Evolutionary conservation across 306 rosid genomes (phyloP), one percentile per base, ranked within the genome.

Genomic region (Abrus precatorius): DNA sequence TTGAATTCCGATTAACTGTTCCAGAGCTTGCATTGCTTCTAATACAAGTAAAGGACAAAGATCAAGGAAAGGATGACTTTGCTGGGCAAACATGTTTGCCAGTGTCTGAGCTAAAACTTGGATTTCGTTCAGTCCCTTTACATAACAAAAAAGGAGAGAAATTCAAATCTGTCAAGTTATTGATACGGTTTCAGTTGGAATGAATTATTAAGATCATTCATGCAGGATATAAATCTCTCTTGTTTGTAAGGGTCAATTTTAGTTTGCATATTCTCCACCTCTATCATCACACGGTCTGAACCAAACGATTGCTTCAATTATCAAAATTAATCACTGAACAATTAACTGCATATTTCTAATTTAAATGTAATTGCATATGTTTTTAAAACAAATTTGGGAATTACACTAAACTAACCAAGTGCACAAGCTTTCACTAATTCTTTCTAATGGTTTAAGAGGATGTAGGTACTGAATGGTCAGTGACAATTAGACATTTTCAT

Each of bases 21-120:
- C 99, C 98, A 0, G 97, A 95, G 85, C 88, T 95, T 44, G 99
- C 96, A 5, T 67, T 95, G 88, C 92, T 95, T n/a, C 84, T 86
- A 71, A 82, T 95, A 61, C 91, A 81, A 86, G 99, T 93, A 3
- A 85, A 76, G 62, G 98, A 95, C 81, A 87, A 88, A 69, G 94
- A 95, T 61, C 85, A 85, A 44, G 97, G 90, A 79, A 93, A 88
- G 74, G 94, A 88, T 65, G 98, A 93, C 66, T 95, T 91, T 79
- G 98, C 93, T 1, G 99, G 99, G 38, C 99, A 93, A 79, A 88
- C 92, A 7, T 95, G 98, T 85, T 67, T 95, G 77, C 98, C 99
- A 1, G 80, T 95, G 33, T 89, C 97, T 6, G 99, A 95, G 76
- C 83, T 95, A 0, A 86, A 75, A 76, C 78, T 60, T 0, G 98